Evolutionary conservation across 1,139 yeast species (phyloP), one percentile per base, ranked within the genome.

Genomic region (Lizanozyma gosingica): DNA sequence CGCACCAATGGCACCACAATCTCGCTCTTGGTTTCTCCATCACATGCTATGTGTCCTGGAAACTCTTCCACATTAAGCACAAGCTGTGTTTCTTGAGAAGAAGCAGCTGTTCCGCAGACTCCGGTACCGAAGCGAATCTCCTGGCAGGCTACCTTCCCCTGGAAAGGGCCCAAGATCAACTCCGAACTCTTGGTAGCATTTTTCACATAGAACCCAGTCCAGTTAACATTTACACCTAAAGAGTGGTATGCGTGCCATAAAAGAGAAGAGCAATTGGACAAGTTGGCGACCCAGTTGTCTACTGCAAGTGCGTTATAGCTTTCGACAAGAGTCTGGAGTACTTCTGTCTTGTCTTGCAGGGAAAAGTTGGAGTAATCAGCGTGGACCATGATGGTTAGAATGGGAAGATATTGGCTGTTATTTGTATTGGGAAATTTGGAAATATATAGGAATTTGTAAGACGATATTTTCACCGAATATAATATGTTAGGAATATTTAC

Each of bases 41-140:
- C 98, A 59, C 98, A 92, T 0, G 97, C 97, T 50, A 92, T 92
- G 57, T 92, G 97, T 1, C 95, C 95, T 0, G 95, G 95, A 51
- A 77, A 88, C 48, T 73, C 57, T 18, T 82, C 70, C 2, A 90
- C 97, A 57, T 92, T 75, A 0, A 71, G 67, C 6, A 92, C 97
- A 9, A 87, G 56, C 56, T 86, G 95, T 0, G 95, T 82, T 40
- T 59, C 40, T 43, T 60, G 58, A 0, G 66, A 49, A 0, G 56
- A 46, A 0, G 95, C 95, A 1, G 95, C 95, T 1, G 76, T 66
- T 4, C 98, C 97, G 62, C 97, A 92, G 0, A 92, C 97, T 6
- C 98, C 98, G 43, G 65, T 71, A 3, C 96, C 97, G 42, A 83
- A 65, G 43, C 65, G 56, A 43, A 92, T 92, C 15, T 64, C 60